These are phyloP conservation scores for Sindora glabra DNA, from an alignment of 306 rosid species.

Conservation along the genomic window DNA sequence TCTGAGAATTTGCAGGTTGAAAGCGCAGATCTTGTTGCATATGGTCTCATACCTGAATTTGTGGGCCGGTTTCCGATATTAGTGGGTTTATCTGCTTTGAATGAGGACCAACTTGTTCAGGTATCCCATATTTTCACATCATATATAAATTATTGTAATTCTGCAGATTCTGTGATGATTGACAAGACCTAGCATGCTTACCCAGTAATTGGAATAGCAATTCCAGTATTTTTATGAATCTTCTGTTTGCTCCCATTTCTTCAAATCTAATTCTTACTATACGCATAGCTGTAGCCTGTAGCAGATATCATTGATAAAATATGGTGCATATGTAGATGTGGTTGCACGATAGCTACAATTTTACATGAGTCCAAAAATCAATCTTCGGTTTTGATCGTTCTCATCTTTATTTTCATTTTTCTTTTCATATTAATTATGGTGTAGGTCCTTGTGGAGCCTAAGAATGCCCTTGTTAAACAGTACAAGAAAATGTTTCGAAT, in stretches of 20 bases:
- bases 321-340: neutral
- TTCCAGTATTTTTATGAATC: neutral
- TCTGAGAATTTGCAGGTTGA: constrained; percentile 47
- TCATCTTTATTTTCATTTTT: neutral
- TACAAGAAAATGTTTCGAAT: constrained; percentile 66
- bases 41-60: constrained; percentile 73
- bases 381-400: neutral
- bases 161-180: neutral
- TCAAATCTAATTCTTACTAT: neutral
- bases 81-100: constrained; percentile 57
- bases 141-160: neutral
- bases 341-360: neutral
- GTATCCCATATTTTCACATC: constrained; percentile 18
- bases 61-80: constrained; percentile 66
- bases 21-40: constrained; percentile 58
- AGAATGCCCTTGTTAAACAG: constrained; percentile 64
- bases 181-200: neutral
- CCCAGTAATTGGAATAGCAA: neutral
- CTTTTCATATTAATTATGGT: constrained; percentile 2
- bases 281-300: neutral
- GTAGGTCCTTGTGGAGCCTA: constrained; percentile 61
- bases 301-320: neutral
- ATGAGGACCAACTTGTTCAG: constrained; percentile 62
- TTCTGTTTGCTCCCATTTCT: neutral
- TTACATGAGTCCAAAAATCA: neutral